Conservation (phyloP, 2,329 filamentous ascomycete species). For the Alternaria ethzedia region DNA sequence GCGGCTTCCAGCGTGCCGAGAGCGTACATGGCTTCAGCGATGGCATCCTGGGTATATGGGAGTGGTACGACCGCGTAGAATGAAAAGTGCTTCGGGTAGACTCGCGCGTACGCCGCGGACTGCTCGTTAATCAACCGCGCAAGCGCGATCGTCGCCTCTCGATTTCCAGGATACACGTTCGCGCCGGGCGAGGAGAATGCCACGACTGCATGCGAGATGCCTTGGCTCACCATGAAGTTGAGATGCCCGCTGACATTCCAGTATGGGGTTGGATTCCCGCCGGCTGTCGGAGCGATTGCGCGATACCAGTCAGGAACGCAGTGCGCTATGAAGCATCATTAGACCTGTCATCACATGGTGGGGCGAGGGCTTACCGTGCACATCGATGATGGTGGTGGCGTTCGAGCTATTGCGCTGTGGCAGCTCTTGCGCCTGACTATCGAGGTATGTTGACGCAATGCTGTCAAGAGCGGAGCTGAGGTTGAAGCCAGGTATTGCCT, state of each 20-base stretch:
- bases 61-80: conserved; percentile 17
- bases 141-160: conserved; percentile 1
- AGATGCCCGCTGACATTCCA: conserved; percentile 9
- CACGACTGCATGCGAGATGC: conserved; percentile 3
- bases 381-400: neutral
- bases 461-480: neutral
- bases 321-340: neutral
- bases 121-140: conserved; percentile 16
- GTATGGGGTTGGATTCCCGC: conserved; percentile 8
- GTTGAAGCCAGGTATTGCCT: neutral
- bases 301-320: conserved; percentile 13
- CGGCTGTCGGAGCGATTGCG: conserved; percentile 2
- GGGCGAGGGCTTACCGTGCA: neutral
- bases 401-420: neutral
- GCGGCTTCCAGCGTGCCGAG: conserved; percentile 2
- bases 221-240: conserved; percentile 7
- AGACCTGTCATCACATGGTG: neutral
- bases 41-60: conserved; percentile 1
- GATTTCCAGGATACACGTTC: conserved; percentile 2
- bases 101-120: neutral
- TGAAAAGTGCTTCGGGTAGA: conserved; percentile 8
- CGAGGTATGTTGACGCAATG: neutral
- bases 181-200: conserved; percentile 7
- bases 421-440: neutral
- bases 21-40: conserved; percentile 2